A percentile compares a stretch with the other conserved stretches of the same genome.
phyloP scores from a whole-genome alignment of 2,329 filamentous ascomycete genomes.

The Thyridium curvatum region DNA sequence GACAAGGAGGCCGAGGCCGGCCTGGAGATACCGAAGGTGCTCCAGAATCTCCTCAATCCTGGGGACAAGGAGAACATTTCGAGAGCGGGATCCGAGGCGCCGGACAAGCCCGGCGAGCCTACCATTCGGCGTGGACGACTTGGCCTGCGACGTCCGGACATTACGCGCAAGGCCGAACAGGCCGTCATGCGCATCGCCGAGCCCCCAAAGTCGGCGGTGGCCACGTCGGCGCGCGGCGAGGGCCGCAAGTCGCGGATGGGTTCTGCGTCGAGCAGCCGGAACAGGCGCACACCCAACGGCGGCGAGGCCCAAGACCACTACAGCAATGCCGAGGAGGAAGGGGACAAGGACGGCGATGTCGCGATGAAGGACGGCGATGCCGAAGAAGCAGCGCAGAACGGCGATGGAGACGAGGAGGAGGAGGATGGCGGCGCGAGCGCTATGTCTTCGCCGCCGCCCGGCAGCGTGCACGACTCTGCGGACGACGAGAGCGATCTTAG shows the following conservation, averaged over 20 bases:
- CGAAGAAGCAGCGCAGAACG: constrained; percentile 9
- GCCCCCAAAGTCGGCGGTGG: constrained; percentile 15
- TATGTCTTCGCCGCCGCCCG: constrained; percentile 42
- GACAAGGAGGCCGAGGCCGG: constrained; percentile 15
- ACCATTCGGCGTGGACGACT: constrained; percentile 29
- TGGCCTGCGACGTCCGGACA: constrained; percentile 48
- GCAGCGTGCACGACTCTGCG: constrained; percentile 58
- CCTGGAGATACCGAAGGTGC: constrained; percentile 19
- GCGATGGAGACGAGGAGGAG: constrained; percentile 19
- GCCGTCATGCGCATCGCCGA: constrained; percentile 46
- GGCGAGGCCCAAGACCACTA: constrained; percentile 16
- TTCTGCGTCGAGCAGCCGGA: constrained; percentile 45
- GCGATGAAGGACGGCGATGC: constrained; percentile 9
- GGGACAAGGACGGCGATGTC: constrained; percentile 6
- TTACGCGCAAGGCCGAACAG: constrained; percentile 57
- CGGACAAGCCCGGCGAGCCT: constrained; percentile 25
- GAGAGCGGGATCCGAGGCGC: constrained; percentile 12
- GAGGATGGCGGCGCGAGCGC: constrained; percentile 16
- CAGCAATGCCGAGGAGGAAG: neutral
- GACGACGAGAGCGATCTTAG: constrained; percentile 67
- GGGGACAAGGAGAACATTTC: constrained; percentile 6
- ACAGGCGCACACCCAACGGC: constrained; percentile 22
- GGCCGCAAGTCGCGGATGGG: constrained; percentile 38
- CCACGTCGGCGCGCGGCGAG: neutral
- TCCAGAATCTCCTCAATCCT: constrained; percentile 3